Conservation (phyloP, 2,329 filamentous ascomycete species). For the Cadophora luteo-olivacea region DNA sequence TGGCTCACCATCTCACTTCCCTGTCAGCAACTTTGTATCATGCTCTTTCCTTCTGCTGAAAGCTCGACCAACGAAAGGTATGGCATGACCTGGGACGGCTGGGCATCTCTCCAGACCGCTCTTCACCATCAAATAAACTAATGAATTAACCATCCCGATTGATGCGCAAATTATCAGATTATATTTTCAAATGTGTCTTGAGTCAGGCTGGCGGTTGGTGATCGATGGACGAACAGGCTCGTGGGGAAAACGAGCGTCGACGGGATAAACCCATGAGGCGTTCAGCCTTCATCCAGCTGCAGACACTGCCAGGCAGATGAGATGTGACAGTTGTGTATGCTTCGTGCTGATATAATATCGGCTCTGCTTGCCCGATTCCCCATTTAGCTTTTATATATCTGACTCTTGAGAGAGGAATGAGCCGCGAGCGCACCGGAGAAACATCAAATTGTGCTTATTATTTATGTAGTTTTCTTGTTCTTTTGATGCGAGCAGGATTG, state of each 20-base stretch:
- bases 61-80: slow-evolving; percentile 7
- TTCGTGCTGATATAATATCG: slow-evolving; percentile 9
- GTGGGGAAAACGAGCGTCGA: slow-evolving; percentile 3
- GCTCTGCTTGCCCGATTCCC: background rate
- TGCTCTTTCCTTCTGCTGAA: slow-evolving; percentile 5
- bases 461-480: background rate
- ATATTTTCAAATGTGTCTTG: background rate
- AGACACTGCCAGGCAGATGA: background rate
- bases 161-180: background rate
- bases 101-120: slow-evolving; percentile 6
- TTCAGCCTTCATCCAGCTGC: background rate
- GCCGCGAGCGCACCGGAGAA: background rate
- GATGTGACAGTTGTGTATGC: background rate
- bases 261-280: slow-evolving; percentile 14
- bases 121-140: background rate
- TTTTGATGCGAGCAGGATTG: background rate
- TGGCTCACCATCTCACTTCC: background rate
- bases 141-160: background rate
- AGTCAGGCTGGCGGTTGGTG: slow-evolving; percentile 4
- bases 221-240: slow-evolving; percentile 1
- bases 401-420: background rate
- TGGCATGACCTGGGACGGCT: background rate
- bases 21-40: slow-evolving; percentile 10
- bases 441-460: slow-evolving; percentile 5
- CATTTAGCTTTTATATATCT: background rate